Evolutionary conservation across 2,329 filamentous ascomycete species (phyloP), one percentile per base, ranked within the genome.

Genomic region (Aspergillus pseudoviridinutans): DNA sequence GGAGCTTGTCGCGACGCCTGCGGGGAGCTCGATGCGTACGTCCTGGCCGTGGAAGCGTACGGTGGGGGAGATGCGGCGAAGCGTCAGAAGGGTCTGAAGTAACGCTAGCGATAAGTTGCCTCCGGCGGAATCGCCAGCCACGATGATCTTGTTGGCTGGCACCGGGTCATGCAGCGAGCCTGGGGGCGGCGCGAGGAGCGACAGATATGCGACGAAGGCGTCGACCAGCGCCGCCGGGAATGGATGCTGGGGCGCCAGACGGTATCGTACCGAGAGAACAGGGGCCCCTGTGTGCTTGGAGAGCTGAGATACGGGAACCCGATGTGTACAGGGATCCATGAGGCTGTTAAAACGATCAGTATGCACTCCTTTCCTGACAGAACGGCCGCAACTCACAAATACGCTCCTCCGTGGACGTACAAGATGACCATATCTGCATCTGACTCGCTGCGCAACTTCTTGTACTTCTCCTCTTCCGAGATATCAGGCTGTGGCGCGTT

Each of bases 221-320:
- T 81, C 79, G 44, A 80, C 69, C 5, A 81, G 64, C 3, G 76
- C 76, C 4, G 77, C 71, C 17, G 78, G 79, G 60, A 80, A 81
- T 9, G 79, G 75, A 46, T 78, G 68, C 52, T 80, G 76, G 17
- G 79, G 79, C 2, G 78, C 78, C 6, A 80, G 71, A 52, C 79
- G 74, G 61, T 80, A 80, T 50, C 76, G 71, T 25, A 81, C 74
- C 10, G 76, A 79, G 32, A 79, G 68, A 25, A 70, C 71, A 5
- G 74, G 72, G 12, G 75, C 75, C 17, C 74, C 71, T 7, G 74
- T 75, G 10, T 66, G 58, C 55, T 73, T 77, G 24, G 75, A 75
- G 1, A 79, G 65, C 28, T 71, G 69, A 12, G 73, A 61, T 35
- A 73, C 71, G 27, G 71, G 59, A 14, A 67, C 58, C 22, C 78